A percentile compares a stretch with the other conserved stretches of the same genome.
Conservation (phyloP, 2,329 filamentous ascomycete species). For the Stagonosporopsis cucurbitacearum region DNA sequence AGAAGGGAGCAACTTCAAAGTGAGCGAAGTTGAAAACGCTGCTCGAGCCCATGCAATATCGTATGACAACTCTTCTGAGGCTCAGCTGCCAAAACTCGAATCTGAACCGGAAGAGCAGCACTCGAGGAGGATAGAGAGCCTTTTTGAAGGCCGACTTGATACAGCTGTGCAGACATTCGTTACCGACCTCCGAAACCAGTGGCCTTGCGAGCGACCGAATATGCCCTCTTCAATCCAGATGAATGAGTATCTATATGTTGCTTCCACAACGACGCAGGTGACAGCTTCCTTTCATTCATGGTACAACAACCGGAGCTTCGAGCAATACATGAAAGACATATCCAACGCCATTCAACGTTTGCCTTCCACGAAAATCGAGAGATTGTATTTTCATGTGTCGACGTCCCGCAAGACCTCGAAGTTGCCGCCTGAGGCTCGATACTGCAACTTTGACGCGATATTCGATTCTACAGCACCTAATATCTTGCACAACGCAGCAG, state of each 20-base stretch:
- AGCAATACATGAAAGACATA: slow-evolving; percentile 23
- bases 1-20: slow-evolving; percentile 13
- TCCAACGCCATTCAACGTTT: slow-evolving; percentile 19
- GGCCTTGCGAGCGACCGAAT: neutral
- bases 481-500: neutral
- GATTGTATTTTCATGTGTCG: neutral
- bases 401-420: neutral
- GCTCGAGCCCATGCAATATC: neutral
- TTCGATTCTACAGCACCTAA: slow-evolving; percentile 5
- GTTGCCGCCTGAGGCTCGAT: neutral
- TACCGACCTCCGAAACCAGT: slow-evolving; percentile 8
- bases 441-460: slow-evolving; percentile 8
- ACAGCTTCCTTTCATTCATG: neutral
- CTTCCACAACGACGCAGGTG: neutral
- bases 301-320: neutral
- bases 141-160: slow-evolving; percentile 12
- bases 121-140: slow-evolving; percentile 6
- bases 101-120: slow-evolving; percentile 22
- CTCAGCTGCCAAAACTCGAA: slow-evolving; percentile 13
- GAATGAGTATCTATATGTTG: neutral
- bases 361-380: neutral
- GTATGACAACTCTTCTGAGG: slow-evolving; percentile 24
- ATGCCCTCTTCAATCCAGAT: neutral
- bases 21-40: slow-evolving; percentile 1
- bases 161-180: slow-evolving; percentile 21